Base-by-base conservation (phyloP, 1,284 basidiomycete genomes). In the Cutaneotrichosporon cavernicola region DNA sequence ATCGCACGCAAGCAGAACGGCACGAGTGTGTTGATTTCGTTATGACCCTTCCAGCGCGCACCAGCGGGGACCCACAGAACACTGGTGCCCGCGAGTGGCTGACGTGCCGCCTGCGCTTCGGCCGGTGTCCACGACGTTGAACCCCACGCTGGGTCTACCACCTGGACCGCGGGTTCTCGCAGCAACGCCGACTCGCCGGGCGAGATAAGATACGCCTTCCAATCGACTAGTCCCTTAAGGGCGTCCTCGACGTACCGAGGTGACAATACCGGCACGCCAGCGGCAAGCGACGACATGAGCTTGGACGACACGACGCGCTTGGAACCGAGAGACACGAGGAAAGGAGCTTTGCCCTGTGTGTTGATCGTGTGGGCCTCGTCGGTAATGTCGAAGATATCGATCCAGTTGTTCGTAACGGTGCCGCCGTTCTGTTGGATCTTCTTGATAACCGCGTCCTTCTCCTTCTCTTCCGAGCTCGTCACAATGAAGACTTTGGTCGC, bases 201-300 rank as follows among this genome's bases (percentile, higher is more conserved):
- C 8, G 88, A 83, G 2, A 92, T 82, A 60, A 92, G 80, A 70
- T 85, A 89, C 0, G 79, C 74, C 32, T 79, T 78, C 90, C 90
- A 94, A 67, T 83, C 75, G 13, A 22, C 26, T 71, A 69, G 85
- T 65, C 70, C 71, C 16, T 73, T 67, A 40, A 83, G 75, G 34
- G 82, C 82, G 30, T 84, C 82, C 11, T 83, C 72, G 18, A 91
- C 65, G 85, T 88, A 94, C 3, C 84, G 79, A 5, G 84, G 76
- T 0, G 85, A 85, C n/a, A 96, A 73, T 70, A 91, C 92, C 0
- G 92, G 93, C 56, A 96, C 87, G 7, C 92, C 92, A 32, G 92
- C 81, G 0, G 90, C 91, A 34, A 96, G 83, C 7, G 92, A 90
- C 6, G 89, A 84, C 58, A 95, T 82, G 72, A 86, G 91, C 76